These are phyloP conservation scores for Geotrichum siamense DNA, from an alignment of 1,139 yeast genomes.

Conservation along the genomic window DNA sequence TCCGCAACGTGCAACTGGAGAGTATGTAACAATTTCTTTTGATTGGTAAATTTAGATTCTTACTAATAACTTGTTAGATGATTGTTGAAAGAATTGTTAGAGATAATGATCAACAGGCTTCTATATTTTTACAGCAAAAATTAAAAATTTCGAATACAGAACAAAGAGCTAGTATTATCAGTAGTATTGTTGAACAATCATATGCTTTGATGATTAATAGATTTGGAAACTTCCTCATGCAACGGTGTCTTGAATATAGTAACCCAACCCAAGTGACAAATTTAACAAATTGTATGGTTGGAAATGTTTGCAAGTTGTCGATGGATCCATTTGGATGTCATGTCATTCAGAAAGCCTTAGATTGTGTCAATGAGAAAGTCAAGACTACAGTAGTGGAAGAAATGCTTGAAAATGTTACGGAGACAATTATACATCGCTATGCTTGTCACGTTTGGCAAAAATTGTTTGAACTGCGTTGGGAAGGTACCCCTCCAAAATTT, in stretches of 20 bases:
- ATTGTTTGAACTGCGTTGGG: constrained; percentile 38
- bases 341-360: constrained; percentile 40
- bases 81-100: constrained; percentile 35
- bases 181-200: constrained; percentile 32
- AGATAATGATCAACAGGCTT: constrained; percentile 39
- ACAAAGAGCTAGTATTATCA: constrained; percentile 33
- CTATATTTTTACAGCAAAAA: constrained; percentile 39
- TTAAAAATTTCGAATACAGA: constrained; percentile 33
- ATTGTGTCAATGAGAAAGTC: constrained; percentile 31
- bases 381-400: constrained; percentile 35
- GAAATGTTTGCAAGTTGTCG: constrained; percentile 33
- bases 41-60: background rate
- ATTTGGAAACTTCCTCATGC: constrained; percentile 41
- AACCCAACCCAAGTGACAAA: constrained; percentile 30
- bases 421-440: constrained; percentile 36
- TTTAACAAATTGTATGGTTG: constrained; percentile 31
- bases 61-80: constrained; percentile 15
- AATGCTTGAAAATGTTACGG: constrained; percentile 31
- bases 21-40: constrained; percentile 7
- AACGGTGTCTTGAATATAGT: constrained; percentile 39
- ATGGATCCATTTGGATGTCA: constrained; percentile 41
- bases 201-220: constrained; percentile 36
- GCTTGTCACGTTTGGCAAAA: constrained; percentile 45
- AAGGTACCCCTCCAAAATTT: constrained; percentile 30
- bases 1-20: constrained; percentile 30